A percentile compares a stretch with the other conserved stretches of the same genome.
These are phyloP conservation scores for Podaxis sp. DNA, from an alignment of 768 basidiomycete species.

Conservation along the genomic window DNA sequence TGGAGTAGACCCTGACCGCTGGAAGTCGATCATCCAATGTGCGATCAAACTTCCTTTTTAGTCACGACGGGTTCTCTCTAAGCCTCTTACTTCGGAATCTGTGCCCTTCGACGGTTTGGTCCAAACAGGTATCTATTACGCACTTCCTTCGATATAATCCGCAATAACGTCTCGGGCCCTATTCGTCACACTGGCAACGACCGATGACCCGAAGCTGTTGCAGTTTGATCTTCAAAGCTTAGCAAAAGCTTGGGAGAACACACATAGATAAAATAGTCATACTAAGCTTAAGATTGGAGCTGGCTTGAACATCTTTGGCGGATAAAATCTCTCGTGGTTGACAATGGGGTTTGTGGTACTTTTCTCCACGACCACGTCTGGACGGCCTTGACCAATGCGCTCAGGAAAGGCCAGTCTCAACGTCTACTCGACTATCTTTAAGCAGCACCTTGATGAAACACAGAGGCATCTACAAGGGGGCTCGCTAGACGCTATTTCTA, in stretches of 20 bases:
- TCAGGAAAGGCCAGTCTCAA: not conserved
- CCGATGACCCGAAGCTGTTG: not conserved
- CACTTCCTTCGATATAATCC: too few species aligned
- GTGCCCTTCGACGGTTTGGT: not conserved
- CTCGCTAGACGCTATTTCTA: not conserved
- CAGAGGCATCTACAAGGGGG: not conserved
- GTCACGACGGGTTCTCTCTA: not conserved
- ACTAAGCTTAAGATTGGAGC: not conserved
- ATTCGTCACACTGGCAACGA: not conserved
- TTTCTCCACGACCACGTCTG: too few species aligned
- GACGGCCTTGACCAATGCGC: not conserved
- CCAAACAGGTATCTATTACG: too few species aligned
- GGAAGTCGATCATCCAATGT: not conserved
- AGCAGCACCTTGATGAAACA: slow-evolving; percentile 3
- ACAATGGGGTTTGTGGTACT: too few species aligned
- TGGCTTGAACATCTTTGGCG: not conserved
- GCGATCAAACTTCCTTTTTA: not conserved
- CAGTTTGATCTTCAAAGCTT: not conserved
- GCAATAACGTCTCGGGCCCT: not conserved
- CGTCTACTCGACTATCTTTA: not conserved
- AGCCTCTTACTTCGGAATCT: not conserved
- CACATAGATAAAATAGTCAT: not conserved
- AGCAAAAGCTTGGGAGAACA: not conserved
- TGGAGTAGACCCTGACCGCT: not conserved
- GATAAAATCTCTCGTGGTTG: not conserved